Base-by-base conservation (phyloP, 2,329 filamentous ascomycete species). In the Phaeosphaeria sp. region DNA sequence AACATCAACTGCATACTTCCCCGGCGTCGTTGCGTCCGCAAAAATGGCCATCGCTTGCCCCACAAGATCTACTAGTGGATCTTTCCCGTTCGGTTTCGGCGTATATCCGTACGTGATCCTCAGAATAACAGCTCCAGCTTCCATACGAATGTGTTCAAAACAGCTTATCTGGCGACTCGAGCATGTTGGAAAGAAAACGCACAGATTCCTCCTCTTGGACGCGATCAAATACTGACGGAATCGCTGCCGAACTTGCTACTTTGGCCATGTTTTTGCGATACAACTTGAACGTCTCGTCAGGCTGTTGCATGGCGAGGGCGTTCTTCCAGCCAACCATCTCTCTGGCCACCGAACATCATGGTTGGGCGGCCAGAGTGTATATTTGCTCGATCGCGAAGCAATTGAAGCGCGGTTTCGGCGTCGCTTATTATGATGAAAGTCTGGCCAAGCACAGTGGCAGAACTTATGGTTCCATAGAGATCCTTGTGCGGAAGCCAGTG, bases 401-500 rank as follows among this genome's bases (percentile, higher is more conserved):
- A 48, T 40, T 73, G 68, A 6, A 69, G 43, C 2, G 71, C 67
- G 3, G 71, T 53, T 1, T 67, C 39, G 7, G 65, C 56, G 53
- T 72, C 68, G 24, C 72, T 67, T 39, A 74, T 60, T 24, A 74
- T 67, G 3, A 74, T 51, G 5, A 74, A 64, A 0, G 70, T 72
- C n/a, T 72, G 63, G 2, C 71, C 70, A 0, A 74, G 43, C 2
- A 72, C 62, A 1, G 67, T 69, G 21, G 73, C 42, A 2, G 71
- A 74, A 55, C 69, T 71, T 15, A 74, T 68, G 0, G 71, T 71
- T 6, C 72, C 70, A 39, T 72, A 73, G 46, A 68, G 49, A 13
- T 79, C 74, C 61, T 81, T 82, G 59, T 80, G 75, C 44, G 81
- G 72, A 1, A 78, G 54, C 80, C 80, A 82, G 51, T 82, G 79